phyloP scores from a whole-genome alignment of 768 basidiomycete species.

The Coprinopsis marcescibilis region DNA sequence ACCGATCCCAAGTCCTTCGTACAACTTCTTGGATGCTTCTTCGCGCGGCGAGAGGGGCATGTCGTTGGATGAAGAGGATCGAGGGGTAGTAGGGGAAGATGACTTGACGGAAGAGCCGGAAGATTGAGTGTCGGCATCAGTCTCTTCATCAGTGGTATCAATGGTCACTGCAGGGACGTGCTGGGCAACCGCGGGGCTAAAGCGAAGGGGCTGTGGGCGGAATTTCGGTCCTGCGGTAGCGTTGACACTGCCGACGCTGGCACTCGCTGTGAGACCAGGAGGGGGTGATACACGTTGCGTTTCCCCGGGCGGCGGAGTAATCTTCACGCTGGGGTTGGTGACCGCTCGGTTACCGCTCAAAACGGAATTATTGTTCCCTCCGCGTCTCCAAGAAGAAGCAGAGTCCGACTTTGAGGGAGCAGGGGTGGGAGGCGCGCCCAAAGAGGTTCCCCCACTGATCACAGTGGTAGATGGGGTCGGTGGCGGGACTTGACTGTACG shows the following conservation, averaged over 20 bases:
- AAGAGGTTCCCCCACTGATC: constrained; percentile 68
- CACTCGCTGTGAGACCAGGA: constrained; percentile 23
- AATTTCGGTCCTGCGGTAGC: constrained; percentile 31
- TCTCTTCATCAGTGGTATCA: constrained; percentile 47
- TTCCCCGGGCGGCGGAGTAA: constrained; percentile 68
- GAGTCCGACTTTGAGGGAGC: constrained; percentile 78
- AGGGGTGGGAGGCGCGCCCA: constrained; percentile 52
- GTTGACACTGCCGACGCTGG: not conserved
- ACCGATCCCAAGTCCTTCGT: constrained; percentile 85
- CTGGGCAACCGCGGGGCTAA: constrained; percentile 46
- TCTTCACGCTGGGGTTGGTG: constrained; percentile 62
- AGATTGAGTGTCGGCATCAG: constrained; percentile 52
- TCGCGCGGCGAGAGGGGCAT: constrained; percentile 77
- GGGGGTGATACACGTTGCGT: constrained; percentile 46
- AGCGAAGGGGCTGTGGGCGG: constrained; percentile 66
- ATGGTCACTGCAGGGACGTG: constrained; percentile 52
- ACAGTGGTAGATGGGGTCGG: constrained; percentile 60
- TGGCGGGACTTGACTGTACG: constrained; percentile 42
- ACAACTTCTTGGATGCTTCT: constrained; percentile 80
- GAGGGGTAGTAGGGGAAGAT: constrained; percentile 75
- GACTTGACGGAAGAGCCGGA: constrained; percentile 55
- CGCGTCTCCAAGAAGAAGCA: constrained; percentile 77
- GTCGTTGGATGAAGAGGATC: constrained; percentile 58
- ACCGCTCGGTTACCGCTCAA: constrained; percentile 58
- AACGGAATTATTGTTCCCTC: constrained; percentile 65